Evolutionary conservation across 2,329 filamentous ascomycete species (phyloP), one percentile per base, ranked within the genome.

Genomic region (Sclerotinia subarctica): DNA sequence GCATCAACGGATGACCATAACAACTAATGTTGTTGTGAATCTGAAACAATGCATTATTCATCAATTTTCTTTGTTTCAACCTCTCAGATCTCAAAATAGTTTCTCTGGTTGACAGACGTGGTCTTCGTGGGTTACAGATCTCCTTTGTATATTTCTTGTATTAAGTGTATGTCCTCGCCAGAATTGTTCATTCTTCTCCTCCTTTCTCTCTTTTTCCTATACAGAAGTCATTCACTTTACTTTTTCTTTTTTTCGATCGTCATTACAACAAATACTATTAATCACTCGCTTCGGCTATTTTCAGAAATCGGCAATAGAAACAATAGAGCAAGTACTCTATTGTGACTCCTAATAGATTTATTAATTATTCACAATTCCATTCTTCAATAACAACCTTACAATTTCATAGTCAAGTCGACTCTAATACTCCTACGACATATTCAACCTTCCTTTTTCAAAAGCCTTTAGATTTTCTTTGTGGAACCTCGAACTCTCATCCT

Each of bases 281-380:
- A 38, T 35, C 49, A 5, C 24, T 62, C 58, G 44, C 44, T 62
- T 62, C 58, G 29, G 21, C n/a, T 35, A 38, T 21, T 5, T 35
- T 35, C 24, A 8, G 35, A 19, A 29, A 15, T 38, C 32, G 52
- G 54, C 65, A 67, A 67, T 62, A 67, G 56, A 53, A 53, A 66
- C 26, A 62, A 51, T 51, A 17, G 58, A 62, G 58, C 26, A 51
- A 51, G 58, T 62, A 32, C 56, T 67, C 65, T n/a, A 67, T 67
- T 67, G 47, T 62, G 56, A 53, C 47, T 62, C 54, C 13, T 10
- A n/a, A 62, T 62, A n/a, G 13, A 51, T 19, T 47, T 32, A 46
- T 29, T 49, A 35, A 38, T 66, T 66, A 66, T 66, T 66, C 51
- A 58, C 64, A 66, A 47, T 66, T 19, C 10, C 5, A 11, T 24